Evolutionary conservation across 2,329 filamentous ascomycete species (phyloP), one percentile per base, ranked within the genome.

Genomic region (Hypoxylon sp.): DNA sequence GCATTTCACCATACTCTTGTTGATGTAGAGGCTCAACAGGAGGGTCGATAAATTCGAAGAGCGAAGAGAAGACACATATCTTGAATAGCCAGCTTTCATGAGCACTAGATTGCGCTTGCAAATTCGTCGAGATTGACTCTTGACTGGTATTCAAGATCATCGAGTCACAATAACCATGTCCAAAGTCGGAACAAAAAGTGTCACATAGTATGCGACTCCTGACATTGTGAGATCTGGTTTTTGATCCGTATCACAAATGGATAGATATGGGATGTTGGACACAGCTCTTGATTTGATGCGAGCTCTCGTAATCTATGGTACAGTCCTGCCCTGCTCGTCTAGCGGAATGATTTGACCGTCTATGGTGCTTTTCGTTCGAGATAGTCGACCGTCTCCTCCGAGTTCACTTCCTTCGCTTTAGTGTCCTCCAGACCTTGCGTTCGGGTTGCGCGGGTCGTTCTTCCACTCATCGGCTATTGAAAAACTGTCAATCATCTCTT

Each of bases 391-490:
- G 44, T 58, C 54, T 48, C 79, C 63, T 48, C 54, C 22, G 48
- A 49, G 17, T 64, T 22, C 17, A 55, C 57, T 55, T 50, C 58
- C 37, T 22, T 51, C 30, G 46, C 50, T 67, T 77, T 86, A 88
- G 79, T 88, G 85, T 62, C 77, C 78, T 51, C 78, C 79, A 63
- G 79, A 74, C 81, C 85, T 87, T 75, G 82, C 82, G 76, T 86
- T 85, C 74, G 90, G 90, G 89, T 98, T 98, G 83, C 95, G 91
- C 75, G 95, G 94, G 85, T 98, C 95, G 87, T 97, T 97, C 91
- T 95, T 97, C 90, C 89, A 98, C 86, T 98, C 94, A 77, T 92
- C 93, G 86, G 90, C 95, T 98, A 77, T 72, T 30, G 55, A 27
- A 48, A 53, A 48, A 55, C 54, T 71, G 64, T 66, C 31, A 67